A percentile compares a stretch with the other conserved stretches of the same genome.
Conservation (phyloP, 805 yeast genomes). For the Starmerella powellii region DNA sequence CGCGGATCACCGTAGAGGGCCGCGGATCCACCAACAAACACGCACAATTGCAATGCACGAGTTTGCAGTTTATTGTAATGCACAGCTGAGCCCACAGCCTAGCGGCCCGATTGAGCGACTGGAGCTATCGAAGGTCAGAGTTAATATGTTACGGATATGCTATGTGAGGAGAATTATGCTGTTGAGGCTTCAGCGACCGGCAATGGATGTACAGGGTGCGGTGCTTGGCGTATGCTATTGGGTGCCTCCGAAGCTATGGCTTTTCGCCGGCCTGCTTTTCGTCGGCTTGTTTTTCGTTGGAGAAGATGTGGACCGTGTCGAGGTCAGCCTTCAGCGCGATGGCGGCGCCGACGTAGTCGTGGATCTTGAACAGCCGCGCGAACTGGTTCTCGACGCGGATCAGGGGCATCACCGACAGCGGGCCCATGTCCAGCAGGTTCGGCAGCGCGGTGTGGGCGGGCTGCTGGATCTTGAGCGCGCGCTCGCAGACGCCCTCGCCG, state of each 20-base stretch:
- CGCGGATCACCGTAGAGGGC: too few relatives aligned
- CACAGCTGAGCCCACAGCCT: too few relatives aligned
- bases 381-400: constrained; percentile 13
- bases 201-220: too few relatives aligned
- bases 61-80: too few relatives aligned
- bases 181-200: too few relatives aligned
- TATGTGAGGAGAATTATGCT: too few relatives aligned
- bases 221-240: background rate
- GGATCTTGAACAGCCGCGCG: constrained; percentile 14
- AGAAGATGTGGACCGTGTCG: constrained; percentile 8
- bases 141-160: too few relatives aligned
- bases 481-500: constrained; percentile 16
- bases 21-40: too few relatives aligned
- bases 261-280: background rate
- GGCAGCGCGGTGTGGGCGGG: constrained; percentile 17
- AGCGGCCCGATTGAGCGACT: too few relatives aligned
- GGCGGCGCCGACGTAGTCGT: constrained; percentile 14
- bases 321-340: constrained; percentile 11
- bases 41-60: too few relatives aligned
- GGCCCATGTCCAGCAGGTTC: constrained; percentile 2
- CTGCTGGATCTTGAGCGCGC: constrained; percentile 7
- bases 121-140: too few relatives aligned
- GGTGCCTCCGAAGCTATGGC: background rate
- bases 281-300: constrained; percentile 2
- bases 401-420: constrained; percentile 14